Evolutionary conservation across 1,139 yeast species (phyloP), one percentile per base, ranked within the genome.

Genomic region (Yamadazyma atlantica): DNA sequence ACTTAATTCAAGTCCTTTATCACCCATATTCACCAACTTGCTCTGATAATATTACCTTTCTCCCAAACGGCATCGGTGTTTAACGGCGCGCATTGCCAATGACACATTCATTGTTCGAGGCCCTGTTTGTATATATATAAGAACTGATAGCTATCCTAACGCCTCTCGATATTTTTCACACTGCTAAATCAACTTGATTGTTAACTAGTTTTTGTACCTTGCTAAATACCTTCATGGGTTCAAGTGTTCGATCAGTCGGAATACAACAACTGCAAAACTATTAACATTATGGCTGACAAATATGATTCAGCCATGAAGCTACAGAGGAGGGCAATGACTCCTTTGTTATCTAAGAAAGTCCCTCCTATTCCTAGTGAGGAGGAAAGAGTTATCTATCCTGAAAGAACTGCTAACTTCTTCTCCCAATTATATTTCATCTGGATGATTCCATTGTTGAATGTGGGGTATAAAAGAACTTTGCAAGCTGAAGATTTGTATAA

Each of bases 391-490:
- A 53, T 48, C 2, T 76, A 63, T 49, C 45, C 45, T 2, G 47
- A 42, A 23, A 12, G 35, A 5, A 35, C 44, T 3, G 63, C 69
- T 3, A 69, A 65, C 39, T 35, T 57, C 13, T 28, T 71, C 9
- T 62, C 62, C 7, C 48, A 52, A 25, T 18, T 62, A 1, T 73
- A 80, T 35, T 78, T 78, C 48, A 60, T 69, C 56, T 84, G 90
- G 90, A 64, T 81, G 29, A 45, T 62, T 13, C 86, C 87, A 0
- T 42, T 82, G 4, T 51, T 83, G 53, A 67, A 63, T 29, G 74
- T 73, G 4, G 94, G 95, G 2, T 85, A 84, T 54, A 70, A 73
- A 40, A 69, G 94, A 48, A 80, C 86, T 0, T 58, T 85, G 22
- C 78, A 78, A 37, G 78, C 80, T 8, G 73, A 77, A 38, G 94